phyloP scores from a whole-genome alignment of 371 early-diverging fungal species.

The Blyttiomyces sp. region DNA sequence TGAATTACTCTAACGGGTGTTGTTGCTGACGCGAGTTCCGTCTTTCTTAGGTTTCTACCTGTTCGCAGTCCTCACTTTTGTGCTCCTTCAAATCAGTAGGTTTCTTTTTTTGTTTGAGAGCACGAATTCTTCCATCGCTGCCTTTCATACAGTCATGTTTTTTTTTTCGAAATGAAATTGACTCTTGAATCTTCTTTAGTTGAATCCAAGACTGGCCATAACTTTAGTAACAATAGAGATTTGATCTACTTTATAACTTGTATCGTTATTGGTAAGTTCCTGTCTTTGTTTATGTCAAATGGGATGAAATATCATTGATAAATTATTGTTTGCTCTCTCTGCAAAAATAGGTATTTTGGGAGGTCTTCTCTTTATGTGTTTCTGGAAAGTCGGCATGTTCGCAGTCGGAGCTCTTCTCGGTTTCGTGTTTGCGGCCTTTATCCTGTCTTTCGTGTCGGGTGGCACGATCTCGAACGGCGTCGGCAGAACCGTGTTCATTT shows the following conservation, averaged over 20 bases:
- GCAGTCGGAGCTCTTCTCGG: slow-evolving; percentile 26
- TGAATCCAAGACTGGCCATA: not conserved
- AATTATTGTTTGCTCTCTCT: too few relatives aligned
- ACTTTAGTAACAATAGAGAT: slow-evolving; percentile 29
- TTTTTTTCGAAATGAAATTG: not conserved
- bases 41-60: not conserved
- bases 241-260: slow-evolving; percentile 53
- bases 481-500: slow-evolving; percentile 64
- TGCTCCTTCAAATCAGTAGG: not conserved
- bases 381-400: slow-evolving; percentile 23
- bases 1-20: not conserved
- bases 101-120: too few relatives aligned
- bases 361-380: slow-evolving; percentile 50
- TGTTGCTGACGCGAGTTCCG: too few relatives aligned
- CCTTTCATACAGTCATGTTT: too few relatives aligned
- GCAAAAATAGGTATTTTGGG: slow-evolving; percentile 55
- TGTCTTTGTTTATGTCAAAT: too few relatives aligned
- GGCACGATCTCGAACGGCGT: slow-evolving; percentile 51
- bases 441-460: slow-evolving; percentile 57
- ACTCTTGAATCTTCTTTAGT: not conserved
- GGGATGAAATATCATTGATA: too few relatives aligned
- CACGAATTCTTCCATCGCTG: too few relatives aligned
- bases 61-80: not conserved
- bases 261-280: slow-evolving; percentile 26
- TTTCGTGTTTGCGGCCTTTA: slow-evolving; percentile 31